Percentiles rank a stretch among this genome's conserved stretches.
Conservation (phyloP, 2,329 filamentous ascomycete genomes). For the Stenocarpella maydis region DNA sequence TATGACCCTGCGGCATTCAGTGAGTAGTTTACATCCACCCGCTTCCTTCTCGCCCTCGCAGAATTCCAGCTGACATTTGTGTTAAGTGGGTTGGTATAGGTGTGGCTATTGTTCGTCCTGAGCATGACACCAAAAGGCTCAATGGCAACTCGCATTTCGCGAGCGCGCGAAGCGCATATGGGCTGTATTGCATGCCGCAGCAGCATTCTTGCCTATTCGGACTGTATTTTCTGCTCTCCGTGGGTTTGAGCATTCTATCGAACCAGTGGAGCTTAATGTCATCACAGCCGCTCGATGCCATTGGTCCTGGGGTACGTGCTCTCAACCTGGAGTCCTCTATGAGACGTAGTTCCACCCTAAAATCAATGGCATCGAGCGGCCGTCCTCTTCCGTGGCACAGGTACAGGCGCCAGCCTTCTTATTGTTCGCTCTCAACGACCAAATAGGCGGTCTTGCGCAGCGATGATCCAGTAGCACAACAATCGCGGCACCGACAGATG, state of each 20-base stretch:
- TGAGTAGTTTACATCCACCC: neutral
- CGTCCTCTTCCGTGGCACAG: constrained; percentile 24
- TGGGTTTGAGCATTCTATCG: neutral
- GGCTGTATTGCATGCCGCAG: neutral
- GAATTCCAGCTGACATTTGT: constrained; percentile 2
- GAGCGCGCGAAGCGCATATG: constrained; percentile 1
- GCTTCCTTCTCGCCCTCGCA: neutral
- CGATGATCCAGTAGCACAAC: constrained; percentile 22
- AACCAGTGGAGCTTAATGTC: neutral
- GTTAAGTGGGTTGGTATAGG: neutral
- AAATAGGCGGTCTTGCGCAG: neutral
- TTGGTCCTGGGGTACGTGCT: neutral
- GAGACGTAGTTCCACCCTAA: no score
- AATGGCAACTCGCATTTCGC: neutral
- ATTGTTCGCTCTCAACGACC: neutral
- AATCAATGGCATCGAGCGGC: constrained; percentile 12
- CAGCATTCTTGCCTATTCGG: neutral
- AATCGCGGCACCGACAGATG: constrained; percentile 38
- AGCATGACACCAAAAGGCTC: constrained; percentile 41
- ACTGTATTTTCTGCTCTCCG: neutral
- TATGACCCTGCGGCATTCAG: constrained; percentile 10
- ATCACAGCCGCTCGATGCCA: no score
- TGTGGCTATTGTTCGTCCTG: constrained; percentile 34
- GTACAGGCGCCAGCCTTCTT: neutral
- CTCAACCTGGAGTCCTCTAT: no score